Evolutionary conservation across 2,329 filamentous ascomycete species (phyloP).

Genomic region (Fusarium albidum): DNA sequence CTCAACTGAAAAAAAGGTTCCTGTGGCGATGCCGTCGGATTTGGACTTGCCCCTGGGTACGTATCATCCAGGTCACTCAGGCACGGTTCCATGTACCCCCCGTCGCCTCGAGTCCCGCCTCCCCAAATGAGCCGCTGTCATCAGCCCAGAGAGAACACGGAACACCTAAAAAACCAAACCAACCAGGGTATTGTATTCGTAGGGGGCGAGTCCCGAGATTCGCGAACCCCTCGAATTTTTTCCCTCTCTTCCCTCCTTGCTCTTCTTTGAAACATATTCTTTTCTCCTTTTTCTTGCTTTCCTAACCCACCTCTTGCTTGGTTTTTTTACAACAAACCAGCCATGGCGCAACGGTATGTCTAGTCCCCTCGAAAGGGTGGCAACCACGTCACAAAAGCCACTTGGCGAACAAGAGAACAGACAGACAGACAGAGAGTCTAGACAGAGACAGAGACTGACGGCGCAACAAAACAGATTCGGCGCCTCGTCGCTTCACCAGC

Average conservation of each 20-base stretch:
- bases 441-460: conserved; percentile 18
- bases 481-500: conserved; percentile 74
- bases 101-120: conserved; percentile 2
- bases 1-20: too few species aligned
- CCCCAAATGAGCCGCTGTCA: conserved; percentile 27
- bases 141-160: conserved; percentile 26
- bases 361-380: not conserved
- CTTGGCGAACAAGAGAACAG: too few species aligned
- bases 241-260: not conserved
- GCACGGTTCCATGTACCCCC: not conserved
- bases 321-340: conserved; percentile 16
- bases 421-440: not conserved
- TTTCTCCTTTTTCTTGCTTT: not conserved
- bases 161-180: conserved; percentile 38
- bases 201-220: conserved; percentile 32
- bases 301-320: conserved; percentile 1
- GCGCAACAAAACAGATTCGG: conserved; percentile 64
- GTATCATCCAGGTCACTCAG: conserved; percentile 3
- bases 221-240: conserved; percentile 29
- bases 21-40: conserved; percentile 28
- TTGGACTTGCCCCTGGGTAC: conserved; percentile 27
- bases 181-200: conserved; percentile 38
- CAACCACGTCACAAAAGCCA: conserved; percentile 11
- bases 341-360: conserved; percentile 49
- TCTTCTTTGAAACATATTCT: conserved; percentile 2